These are phyloP conservation scores for Fusarium hostae DNA, from an alignment of 2,329 filamentous ascomycete genomes.

Conservation along the genomic window DNA sequence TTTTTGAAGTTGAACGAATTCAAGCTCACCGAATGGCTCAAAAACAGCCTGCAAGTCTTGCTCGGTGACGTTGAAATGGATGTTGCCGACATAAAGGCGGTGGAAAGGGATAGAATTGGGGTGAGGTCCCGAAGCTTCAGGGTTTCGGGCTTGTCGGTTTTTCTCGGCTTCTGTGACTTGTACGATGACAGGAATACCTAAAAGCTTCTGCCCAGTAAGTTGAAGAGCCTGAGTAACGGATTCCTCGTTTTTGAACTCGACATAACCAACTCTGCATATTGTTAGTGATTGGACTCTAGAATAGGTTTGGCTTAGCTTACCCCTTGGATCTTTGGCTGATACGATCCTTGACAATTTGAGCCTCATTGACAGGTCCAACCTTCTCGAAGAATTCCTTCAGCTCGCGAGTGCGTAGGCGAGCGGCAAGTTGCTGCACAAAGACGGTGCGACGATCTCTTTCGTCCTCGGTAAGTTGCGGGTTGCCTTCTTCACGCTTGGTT, in stretches of 20 bases:
- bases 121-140: conserved; percentile 74
- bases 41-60: conserved; percentile 96
- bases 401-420: conserved; percentile 90
- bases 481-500: conserved; percentile 59
- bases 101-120: conserved; percentile 94
- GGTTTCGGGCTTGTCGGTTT: conserved; percentile 92
- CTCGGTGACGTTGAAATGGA: conserved; percentile 99
- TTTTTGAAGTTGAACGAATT: conserved; percentile 97
- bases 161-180: conserved; percentile 99
- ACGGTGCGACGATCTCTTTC: conserved; percentile 97
- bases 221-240: conserved; percentile 93
- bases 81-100: conserved; percentile 98
- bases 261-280: conserved; percentile 88
- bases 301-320: conserved; percentile 64
- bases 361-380: conserved; percentile 93
- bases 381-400: conserved; percentile 96
- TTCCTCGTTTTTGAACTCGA: conserved; percentile 97
- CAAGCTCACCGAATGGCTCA: conserved; percentile 95
- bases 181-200: conserved; percentile 98
- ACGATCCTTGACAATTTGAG: conserved; percentile 97
- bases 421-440: conserved; percentile 97
- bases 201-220: conserved; percentile 97
- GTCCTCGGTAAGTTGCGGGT: conserved; percentile 87
- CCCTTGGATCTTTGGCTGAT: conserved; percentile 98
- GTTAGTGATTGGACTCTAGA: background rate